Evolutionary conservation across 805 yeast species (phyloP).

Genomic region (Saccharomycopsis guyanensis): DNA sequence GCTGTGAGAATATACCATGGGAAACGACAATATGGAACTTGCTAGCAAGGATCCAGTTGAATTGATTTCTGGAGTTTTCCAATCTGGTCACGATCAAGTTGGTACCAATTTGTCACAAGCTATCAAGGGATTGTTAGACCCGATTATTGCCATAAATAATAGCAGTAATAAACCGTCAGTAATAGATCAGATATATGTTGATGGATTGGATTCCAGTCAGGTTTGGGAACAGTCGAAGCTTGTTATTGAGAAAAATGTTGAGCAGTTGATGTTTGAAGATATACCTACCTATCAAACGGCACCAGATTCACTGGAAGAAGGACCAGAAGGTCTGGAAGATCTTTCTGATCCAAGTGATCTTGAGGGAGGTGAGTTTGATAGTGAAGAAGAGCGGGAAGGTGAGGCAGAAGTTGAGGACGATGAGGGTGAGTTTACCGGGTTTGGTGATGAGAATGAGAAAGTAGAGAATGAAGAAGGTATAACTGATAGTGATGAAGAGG

Average conservation of each 20-base stretch:
- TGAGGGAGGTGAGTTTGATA: slow-evolving; percentile 20
- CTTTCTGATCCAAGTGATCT: slow-evolving; percentile 19
- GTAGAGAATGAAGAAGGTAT: slow-evolving; percentile 23
- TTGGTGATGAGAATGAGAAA: slow-evolving; percentile 20
- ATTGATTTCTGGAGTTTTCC: slow-evolving; percentile 5
- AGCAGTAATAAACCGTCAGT: slow-evolving; percentile 38
- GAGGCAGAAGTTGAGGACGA: slow-evolving; percentile 21
- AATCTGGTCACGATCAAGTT: not conserved
- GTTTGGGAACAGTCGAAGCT: slow-evolving; percentile 91
- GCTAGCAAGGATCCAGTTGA: slow-evolving; percentile 4
- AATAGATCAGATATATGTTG: slow-evolving; percentile 72
- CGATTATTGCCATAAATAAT: slow-evolving; percentile 38
- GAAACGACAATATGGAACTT: not conserved
- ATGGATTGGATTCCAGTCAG: slow-evolving; percentile 84
- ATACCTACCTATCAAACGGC: slow-evolving; percentile 43
- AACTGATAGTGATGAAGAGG: slow-evolving; percentile 31
- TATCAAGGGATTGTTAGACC: slow-evolving; percentile 39
- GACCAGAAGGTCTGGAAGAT: slow-evolving; percentile 23
- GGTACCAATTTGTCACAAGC: slow-evolving; percentile 4
- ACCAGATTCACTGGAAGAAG: slow-evolving; percentile 25
- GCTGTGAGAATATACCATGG: not conserved
- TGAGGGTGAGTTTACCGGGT: slow-evolving; percentile 21
- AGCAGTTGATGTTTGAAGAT: slow-evolving; percentile 47
- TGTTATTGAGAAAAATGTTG: slow-evolving; percentile 72
- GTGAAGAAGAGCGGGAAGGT: slow-evolving; percentile 14